phyloP scores from a whole-genome alignment of 805 yeast species.

The Teunomyces gatunensis region DNA sequence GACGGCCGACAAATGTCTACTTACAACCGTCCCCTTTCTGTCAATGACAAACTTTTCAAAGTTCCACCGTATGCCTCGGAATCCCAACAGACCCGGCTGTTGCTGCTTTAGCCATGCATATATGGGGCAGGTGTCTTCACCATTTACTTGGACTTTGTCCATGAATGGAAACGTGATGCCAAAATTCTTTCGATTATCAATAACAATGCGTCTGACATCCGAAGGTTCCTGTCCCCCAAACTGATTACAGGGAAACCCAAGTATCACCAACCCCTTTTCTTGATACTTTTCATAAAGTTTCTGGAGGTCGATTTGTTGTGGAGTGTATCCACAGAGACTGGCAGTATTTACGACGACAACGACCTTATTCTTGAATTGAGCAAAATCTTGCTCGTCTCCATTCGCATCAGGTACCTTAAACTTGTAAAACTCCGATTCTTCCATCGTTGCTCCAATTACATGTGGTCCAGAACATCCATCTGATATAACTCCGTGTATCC shows the following conservation, averaged over 20 bases:
- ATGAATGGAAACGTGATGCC: slow-evolving; percentile 39
- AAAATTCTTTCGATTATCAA: slow-evolving; percentile 18
- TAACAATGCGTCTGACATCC: slow-evolving; percentile 36
- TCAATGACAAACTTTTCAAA: slow-evolving; percentile 71
- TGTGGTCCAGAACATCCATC: too few species aligned
- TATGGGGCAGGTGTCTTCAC: slow-evolving; percentile 27
- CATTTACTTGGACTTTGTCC: slow-evolving; percentile 38
- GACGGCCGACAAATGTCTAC: slow-evolving; percentile 64
- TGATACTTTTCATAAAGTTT: slow-evolving; percentile 61
- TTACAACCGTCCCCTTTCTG: slow-evolving; percentile 54
- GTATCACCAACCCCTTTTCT: slow-evolving; percentile 58
- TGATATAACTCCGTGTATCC: not conserved
- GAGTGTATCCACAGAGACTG: slow-evolving; percentile 43
- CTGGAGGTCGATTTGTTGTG: slow-evolving; percentile 65
- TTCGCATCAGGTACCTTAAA: slow-evolving; percentile 7
- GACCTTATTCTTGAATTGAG: slow-evolving; percentile 16
- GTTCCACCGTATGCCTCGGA: slow-evolving; percentile 64
- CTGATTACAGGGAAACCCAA: slow-evolving; percentile 93
- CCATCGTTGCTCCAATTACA: not conserved
- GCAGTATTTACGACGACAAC: slow-evolving; percentile 28
- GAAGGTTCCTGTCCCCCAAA: slow-evolving; percentile 82
- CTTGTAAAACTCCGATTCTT: slow-evolving; percentile 5
- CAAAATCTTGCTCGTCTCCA: slow-evolving; percentile 9
- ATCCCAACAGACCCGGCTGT: slow-evolving; percentile 31
- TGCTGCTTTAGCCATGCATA: slow-evolving; percentile 28